Evolutionary conservation across 2,329 filamentous ascomycete genomes (phyloP).

Genomic region (Huntiella bhutanensis): DNA sequence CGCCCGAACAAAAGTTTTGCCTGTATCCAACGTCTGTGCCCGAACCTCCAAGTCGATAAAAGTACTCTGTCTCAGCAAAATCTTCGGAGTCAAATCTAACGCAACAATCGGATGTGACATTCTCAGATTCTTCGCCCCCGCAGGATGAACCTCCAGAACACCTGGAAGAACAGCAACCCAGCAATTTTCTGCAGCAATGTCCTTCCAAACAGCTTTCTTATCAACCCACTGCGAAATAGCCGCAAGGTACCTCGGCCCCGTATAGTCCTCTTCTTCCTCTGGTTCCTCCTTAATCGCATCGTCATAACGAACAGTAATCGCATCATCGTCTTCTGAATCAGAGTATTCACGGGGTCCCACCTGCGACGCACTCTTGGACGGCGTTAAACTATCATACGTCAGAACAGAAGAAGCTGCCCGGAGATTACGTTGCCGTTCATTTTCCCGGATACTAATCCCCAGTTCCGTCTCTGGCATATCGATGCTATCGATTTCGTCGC

Average conservation of each 20-base stretch:
- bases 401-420: constrained; percentile 20
- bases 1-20: constrained; percentile 45
- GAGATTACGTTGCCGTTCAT: constrained; percentile 15
- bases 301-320: neutral
- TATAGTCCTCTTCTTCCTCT: constrained; percentile 18
- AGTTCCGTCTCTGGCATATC: constrained; percentile 40
- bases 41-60: constrained; percentile 86
- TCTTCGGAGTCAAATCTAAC: constrained; percentile 76
- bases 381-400: constrained; percentile 45
- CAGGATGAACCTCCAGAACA: constrained; percentile 35
- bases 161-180: constrained; percentile 38
- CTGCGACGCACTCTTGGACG: constrained; percentile 70
- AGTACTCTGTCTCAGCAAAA: constrained; percentile 77
- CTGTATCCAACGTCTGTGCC: constrained; percentile 59
- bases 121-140: constrained; percentile 20
- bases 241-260: constrained; percentile 29
- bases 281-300: neutral
- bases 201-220: constrained; percentile 39
- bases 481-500: constrained; percentile 39
- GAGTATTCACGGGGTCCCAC: constrained; percentile 24
- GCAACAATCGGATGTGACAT: constrained; percentile 35
- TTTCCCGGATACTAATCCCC: constrained; percentile 35
- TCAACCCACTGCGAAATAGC: constrained; percentile 44
- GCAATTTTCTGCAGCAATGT: constrained; percentile 32
- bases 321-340: neutral